Evolutionary conservation across 768 basidiomycete genomes (phyloP).

Genomic region (Mycena maculata): DNA sequence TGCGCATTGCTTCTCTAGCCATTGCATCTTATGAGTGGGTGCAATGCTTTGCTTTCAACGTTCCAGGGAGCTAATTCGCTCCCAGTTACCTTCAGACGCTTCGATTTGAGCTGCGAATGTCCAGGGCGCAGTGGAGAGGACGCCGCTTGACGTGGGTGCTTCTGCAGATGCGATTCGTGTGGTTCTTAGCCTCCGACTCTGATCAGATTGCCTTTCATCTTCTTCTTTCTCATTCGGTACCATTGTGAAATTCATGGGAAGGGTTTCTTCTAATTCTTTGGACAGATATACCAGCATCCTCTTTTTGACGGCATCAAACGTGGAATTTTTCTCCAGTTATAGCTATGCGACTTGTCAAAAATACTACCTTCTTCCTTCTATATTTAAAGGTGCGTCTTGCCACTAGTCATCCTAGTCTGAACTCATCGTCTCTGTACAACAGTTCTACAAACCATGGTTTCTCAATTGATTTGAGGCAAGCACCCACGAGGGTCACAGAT

Average conservation of each 20-base stretch:
- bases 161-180: neutral
- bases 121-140: constrained; percentile 52
- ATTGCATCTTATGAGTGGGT: constrained; percentile 57
- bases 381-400: constrained; percentile 66
- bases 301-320: constrained; percentile 62
- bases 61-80: constrained; percentile 7
- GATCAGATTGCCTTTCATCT: constrained; percentile 51
- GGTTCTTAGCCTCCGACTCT: neutral
- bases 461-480: constrained; percentile 65
- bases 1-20: constrained; percentile 57
- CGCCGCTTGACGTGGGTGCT: constrained; percentile 53
- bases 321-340: constrained; percentile 71
- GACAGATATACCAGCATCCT: constrained; percentile 59
- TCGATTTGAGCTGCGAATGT: constrained; percentile 57
- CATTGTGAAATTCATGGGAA: no score
- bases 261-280: neutral
- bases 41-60: constrained; percentile 26
- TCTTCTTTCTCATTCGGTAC: constrained; percentile 65
- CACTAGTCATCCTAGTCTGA: no score
- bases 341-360: constrained; percentile 56
- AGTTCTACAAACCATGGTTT: constrained; percentile 74
- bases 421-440: no score
- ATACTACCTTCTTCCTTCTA: constrained; percentile 64
- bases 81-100: constrained; percentile 58
- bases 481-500: no score